Evolutionary conservation across 2,329 filamentous ascomycete species (phyloP), one percentile per base, ranked within the genome.

Genomic region (Penicillium fuscoglaucum): DNA sequence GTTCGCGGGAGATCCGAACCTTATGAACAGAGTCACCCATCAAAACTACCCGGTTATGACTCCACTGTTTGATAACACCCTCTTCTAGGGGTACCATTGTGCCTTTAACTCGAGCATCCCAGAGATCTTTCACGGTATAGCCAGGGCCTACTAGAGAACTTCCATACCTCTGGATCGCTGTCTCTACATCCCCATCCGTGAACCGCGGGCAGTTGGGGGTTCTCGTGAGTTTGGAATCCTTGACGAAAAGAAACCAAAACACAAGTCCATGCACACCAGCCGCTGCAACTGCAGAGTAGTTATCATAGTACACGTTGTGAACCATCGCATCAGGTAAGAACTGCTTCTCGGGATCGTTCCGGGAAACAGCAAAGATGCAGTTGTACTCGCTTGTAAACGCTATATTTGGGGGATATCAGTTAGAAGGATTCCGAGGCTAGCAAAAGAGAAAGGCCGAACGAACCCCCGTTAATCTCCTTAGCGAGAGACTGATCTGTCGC

Each of bases 281-380:
- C 9, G 48, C 47, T 15, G 57, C 39, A 46, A 66, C 19, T 15
- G 52, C 55, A 37, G 65, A 66, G n/a, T 62, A 50, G 13, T 59
- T 45, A 15, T 63, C 19, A 46, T 62, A 59, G n/a, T 66, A 60
- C 5, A 54, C 49, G 31, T 56, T 55, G 51, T 60, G 58, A 28
- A 61, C 48, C 43, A 48, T 49, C 2, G 33, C 58, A 39, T 60
- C 58, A 5, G 60, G 54, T 17, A 62, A 19, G 8, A 62, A 46
- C n/a, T 44, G 45, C 6, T 45, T 47, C 24, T 47, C 46, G 26
- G 54, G n/a, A 1, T 31, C n/a, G 8, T 61, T 60, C 24, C 29
- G 29, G 8, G 65, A 65, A 17, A 70, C 60, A 13, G 65, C 66
- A 33, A 67, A 66, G 9, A 72, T 58, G 31, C 64, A 65, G 37